Percentiles rank a stretch among this genome's conserved stretches.
phyloP scores from a whole-genome alignment of 108 stramenopile species.

The Cyclotella cryptica region DNA sequence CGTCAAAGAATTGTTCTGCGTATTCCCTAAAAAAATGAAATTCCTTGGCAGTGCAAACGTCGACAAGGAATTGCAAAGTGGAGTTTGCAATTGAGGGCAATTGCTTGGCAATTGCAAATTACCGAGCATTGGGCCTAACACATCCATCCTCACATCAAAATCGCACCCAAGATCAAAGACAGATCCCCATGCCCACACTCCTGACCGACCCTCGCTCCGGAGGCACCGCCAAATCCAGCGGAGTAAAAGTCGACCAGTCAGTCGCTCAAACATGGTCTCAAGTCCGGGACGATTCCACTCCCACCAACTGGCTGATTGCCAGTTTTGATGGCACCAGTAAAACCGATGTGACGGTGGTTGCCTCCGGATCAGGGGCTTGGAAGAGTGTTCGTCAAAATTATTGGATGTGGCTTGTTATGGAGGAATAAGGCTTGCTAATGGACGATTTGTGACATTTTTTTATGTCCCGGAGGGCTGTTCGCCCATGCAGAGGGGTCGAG shows the following conservation, averaged over 20 bases:
- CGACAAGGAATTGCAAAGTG: too few species aligned
- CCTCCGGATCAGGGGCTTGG: slow-evolving; percentile 76
- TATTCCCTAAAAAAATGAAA: too few species aligned
- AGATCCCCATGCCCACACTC: slow-evolving; percentile 64
- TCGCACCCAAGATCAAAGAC: too few species aligned
- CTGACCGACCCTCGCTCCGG: slow-evolving; percentile 85
- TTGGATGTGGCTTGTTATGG: slow-evolving; percentile 71
- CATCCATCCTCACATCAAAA: too few species aligned
- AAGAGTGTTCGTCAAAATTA: slow-evolving; percentile 57
- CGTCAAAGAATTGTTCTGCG: too few species aligned
- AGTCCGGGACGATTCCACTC: slow-evolving; percentile 73
- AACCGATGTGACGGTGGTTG: slow-evolving; percentile 75
- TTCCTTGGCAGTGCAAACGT: too few species aligned
- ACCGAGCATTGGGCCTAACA: too few species aligned
- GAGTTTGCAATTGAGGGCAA: too few species aligned
- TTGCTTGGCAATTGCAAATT: too few species aligned
- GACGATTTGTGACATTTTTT: slow-evolving; percentile 80
- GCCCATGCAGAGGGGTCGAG: slow-evolving; percentile 70
- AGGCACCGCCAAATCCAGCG: slow-evolving; percentile 67
- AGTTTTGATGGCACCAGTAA: slow-evolving; percentile 76
- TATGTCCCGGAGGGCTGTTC: slow-evolving; percentile 68
- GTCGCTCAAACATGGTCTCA: slow-evolving; percentile 62
- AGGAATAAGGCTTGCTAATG: slow-evolving; percentile 62
- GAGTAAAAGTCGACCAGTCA: slow-evolving; percentile 75
- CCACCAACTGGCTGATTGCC: slow-evolving; percentile 79